Percentiles rank a stretch among this genome's conserved stretches.
phyloP scores from a whole-genome alignment of 345 rosid species.

The Microthlaspi erraticum region DNA sequence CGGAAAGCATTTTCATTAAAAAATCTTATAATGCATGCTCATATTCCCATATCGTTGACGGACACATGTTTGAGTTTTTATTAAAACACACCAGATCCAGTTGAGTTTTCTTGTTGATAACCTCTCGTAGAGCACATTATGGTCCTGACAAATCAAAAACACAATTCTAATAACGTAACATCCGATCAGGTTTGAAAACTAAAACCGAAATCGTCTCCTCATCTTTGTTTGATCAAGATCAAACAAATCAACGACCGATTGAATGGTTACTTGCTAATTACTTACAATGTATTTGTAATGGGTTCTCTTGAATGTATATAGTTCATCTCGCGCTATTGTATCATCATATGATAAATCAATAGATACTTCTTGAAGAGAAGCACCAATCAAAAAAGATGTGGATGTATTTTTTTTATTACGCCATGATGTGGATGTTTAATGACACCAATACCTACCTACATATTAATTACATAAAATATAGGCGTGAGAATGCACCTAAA shows the following conservation, averaged over 20 bases:
- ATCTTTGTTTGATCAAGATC: too few species aligned
- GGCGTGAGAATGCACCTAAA: constrained; percentile 28
- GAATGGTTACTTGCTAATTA: neutral
- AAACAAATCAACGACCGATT: neutral
- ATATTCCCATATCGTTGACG: too few species aligned
- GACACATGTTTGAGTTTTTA: too few species aligned
- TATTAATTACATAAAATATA: neutral
- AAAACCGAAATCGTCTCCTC: too few species aligned
- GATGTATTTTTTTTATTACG: constrained; percentile 15
- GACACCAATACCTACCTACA: constrained; percentile 21
- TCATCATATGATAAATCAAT: neutral
- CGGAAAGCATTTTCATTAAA: too few species aligned
- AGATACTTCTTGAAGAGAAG: constrained; percentile 32
- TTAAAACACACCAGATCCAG: too few species aligned
- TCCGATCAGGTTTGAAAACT: too few species aligned
- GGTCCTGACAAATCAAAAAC: too few species aligned
- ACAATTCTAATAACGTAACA: too few species aligned
- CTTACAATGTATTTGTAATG: neutral
- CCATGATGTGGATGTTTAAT: constrained; percentile 3
- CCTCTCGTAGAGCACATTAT: too few species aligned
- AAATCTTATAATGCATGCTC: too few species aligned
- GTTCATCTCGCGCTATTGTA: neutral
- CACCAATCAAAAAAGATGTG: constrained; percentile 37
- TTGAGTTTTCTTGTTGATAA: too few species aligned
- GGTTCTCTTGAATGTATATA: neutral